These are phyloP conservation scores for Pseudotulostoma volvatum DNA, from an alignment of 495 filamentous ascomycete genomes.

Conservation along the genomic window DNA sequence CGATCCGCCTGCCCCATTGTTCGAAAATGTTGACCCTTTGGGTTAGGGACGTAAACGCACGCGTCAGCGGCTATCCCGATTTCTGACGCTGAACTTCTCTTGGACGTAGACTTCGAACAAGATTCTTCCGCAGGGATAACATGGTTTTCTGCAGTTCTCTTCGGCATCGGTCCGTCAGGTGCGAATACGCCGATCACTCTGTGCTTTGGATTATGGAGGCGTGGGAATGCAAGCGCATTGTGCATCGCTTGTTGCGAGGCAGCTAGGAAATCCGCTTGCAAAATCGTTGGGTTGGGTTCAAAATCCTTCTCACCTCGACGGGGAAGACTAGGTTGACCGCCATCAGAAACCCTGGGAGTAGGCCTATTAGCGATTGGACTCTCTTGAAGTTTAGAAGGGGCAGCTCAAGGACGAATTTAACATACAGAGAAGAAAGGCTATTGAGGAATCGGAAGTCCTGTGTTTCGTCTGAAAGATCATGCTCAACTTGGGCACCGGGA, in stretches of 20 bases:
- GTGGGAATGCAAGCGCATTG: conserved; percentile 57
- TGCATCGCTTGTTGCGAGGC: conserved; percentile 82
- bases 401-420: not conserved
- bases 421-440: conserved; percentile 38
- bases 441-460: conserved; percentile 76
- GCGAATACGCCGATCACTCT: conserved; percentile 38
- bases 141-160: conserved; percentile 1
- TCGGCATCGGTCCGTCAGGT: conserved; percentile 21
- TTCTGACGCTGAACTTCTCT: conserved; percentile 10
- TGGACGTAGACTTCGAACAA: not conserved
- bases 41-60: conserved; percentile 27
- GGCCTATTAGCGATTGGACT: too few relatives aligned
- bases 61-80: conserved; percentile 17
- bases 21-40: conserved; percentile 37
- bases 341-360: conserved; percentile 16
- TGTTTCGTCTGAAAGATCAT: conserved; percentile 61
- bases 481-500: conserved; percentile 28
- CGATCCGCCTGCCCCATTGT: conserved; percentile 42
- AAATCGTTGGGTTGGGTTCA: conserved; percentile 72
- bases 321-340: conserved; percentile 35
- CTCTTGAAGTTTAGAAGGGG: too few relatives aligned
- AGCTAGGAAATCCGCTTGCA: conserved; percentile 58
- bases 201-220: conserved; percentile 42
- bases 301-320: conserved; percentile 92
- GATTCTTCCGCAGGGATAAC: not conserved